Conservation (phyloP, 192 early-diverging fungal species). For the Coemansia sp. region DNA sequence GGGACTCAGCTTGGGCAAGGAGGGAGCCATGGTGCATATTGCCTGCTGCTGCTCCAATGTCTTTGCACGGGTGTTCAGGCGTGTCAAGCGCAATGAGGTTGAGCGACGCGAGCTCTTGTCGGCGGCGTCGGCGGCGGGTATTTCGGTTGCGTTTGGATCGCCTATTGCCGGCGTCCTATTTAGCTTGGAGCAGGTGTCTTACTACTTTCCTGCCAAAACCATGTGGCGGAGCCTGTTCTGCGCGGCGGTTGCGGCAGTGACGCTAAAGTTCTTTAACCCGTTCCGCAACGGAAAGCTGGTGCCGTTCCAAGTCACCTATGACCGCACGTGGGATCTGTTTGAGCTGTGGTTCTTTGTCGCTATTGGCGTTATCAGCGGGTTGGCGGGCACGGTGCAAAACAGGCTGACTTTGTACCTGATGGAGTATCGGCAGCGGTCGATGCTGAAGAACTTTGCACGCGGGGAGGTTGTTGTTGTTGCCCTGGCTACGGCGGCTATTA, state of each 20-base stretch:
- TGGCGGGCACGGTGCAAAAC: slow-evolving; percentile 43
- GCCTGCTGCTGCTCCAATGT: slow-evolving; percentile 92
- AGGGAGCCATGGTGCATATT: slow-evolving; percentile 95
- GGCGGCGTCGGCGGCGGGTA: slow-evolving; percentile 90
- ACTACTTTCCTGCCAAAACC: slow-evolving; percentile 85
- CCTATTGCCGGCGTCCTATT: slow-evolving; percentile 87
- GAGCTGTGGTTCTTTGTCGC: slow-evolving; percentile 85
- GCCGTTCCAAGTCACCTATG: slow-evolving; percentile 84
- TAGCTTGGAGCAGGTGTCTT: slow-evolving; percentile 57
- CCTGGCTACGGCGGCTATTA: slow-evolving; percentile 42
- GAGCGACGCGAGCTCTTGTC: slow-evolving; percentile 81
- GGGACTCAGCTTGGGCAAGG: slow-evolving; percentile 89
- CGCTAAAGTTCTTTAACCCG: slow-evolving; percentile 79
- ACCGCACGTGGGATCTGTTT: slow-evolving; percentile 87
- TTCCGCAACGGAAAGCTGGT: slow-evolving; percentile 83
- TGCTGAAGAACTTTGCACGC: slow-evolving; percentile 47
- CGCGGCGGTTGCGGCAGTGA: slow-evolving; percentile 84
- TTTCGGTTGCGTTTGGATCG: slow-evolving; percentile 95
- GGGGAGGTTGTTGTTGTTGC: slow-evolving; percentile 55
- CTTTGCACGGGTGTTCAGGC: slow-evolving; percentile 69
- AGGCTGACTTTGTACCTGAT: slow-evolving; percentile 37
- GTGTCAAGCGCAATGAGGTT: slow-evolving; percentile 81
- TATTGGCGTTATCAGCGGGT: slow-evolving; percentile 72
- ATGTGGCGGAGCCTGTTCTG: slow-evolving; percentile 95
- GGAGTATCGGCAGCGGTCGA: slow-evolving; percentile 40